Evolutionary conservation across 208 protist species (phyloP).

Genomic region (Trypanosoma mega): DNA sequence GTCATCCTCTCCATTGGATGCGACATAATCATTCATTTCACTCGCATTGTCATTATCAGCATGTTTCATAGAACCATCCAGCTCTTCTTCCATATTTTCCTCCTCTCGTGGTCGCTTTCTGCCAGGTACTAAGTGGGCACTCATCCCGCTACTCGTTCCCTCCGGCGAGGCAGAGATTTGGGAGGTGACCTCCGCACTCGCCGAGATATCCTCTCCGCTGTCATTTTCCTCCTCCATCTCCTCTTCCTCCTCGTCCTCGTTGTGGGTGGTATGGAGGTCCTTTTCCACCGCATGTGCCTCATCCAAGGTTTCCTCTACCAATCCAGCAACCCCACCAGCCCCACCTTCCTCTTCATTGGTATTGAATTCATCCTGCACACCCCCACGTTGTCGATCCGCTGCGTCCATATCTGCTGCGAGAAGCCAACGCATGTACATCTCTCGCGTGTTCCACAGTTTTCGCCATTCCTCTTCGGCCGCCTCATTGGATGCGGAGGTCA

Average conservation of each 20-base stretch:
- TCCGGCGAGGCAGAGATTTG: too few relatives aligned
- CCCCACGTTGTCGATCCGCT: conserved; percentile 18
- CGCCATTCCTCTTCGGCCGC: conserved; percentile 21
- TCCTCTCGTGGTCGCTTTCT: too few relatives aligned
- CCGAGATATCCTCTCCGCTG: conserved; percentile 2
- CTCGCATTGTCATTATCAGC: too few relatives aligned
- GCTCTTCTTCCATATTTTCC: too few relatives aligned
- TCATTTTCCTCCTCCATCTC: conserved; percentile 4
- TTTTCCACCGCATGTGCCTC: too few relatives aligned
- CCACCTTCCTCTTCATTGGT: conserved; percentile 2
- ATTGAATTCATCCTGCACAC: neutral
- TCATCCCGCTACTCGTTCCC: too few relatives aligned
- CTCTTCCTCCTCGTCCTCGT: conserved; percentile 18
- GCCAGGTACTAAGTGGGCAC: too few relatives aligned
- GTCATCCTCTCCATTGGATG: neutral
- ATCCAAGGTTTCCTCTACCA: conserved; percentile 15
- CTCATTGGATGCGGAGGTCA: too few relatives aligned
- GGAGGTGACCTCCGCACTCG: too few relatives aligned
- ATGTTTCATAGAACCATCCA: too few relatives aligned
- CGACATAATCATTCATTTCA: too few relatives aligned
- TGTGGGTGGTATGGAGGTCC: too few relatives aligned
- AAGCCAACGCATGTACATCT: conserved; percentile 49
- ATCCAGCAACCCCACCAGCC: neutral
- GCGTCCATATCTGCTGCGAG: conserved; percentile 36
- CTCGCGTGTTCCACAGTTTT: conserved; percentile 37